Conservation (phyloP, 1,139 yeast species). For the Scheffersomyces cryptocercus region DNA sequence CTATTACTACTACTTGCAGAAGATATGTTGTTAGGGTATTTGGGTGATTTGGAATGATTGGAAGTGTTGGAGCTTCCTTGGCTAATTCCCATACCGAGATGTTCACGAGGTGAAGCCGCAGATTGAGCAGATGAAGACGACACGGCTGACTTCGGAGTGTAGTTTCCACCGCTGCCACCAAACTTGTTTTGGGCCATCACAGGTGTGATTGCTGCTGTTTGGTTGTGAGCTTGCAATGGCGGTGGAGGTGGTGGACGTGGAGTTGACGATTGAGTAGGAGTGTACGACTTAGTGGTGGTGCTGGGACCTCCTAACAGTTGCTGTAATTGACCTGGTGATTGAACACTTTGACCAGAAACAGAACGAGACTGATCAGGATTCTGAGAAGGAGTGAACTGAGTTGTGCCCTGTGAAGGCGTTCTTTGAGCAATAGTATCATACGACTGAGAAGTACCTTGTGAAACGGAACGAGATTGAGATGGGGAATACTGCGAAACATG, state of each 20-base stretch:
- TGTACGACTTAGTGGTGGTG: slow-evolving; percentile 8
- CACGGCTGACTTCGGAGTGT: slow-evolving; percentile 13
- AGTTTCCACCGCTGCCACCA: slow-evolving; percentile 6
- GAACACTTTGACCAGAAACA: too few species aligned
- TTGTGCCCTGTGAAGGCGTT: too few species aligned
- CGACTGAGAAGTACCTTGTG: too few species aligned
- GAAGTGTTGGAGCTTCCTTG: too few species aligned
- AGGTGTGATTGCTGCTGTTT: slow-evolving; percentile 40
- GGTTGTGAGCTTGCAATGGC: slow-evolving; percentile 19
- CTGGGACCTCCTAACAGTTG: slow-evolving; percentile 13
- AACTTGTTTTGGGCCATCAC: slow-evolving; percentile 22
- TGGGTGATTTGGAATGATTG: slow-evolving; percentile 10
- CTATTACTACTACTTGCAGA: slow-evolving; percentile 5
- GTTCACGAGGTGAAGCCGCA: slow-evolving; percentile 24
- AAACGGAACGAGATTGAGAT: too few species aligned
- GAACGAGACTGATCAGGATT: too few species aligned
- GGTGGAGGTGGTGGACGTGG: slow-evolving; percentile 7
- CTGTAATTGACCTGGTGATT: too few species aligned
- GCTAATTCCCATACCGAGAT: slow-evolving; percentile 25
- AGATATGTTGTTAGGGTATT: slow-evolving; percentile 2
- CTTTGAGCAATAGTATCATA: too few species aligned
- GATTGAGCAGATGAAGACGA: slow-evolving; percentile 4
- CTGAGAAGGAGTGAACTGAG: too few species aligned
- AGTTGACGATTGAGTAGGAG: slow-evolving; percentile 4
- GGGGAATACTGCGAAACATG: too few species aligned